Percentiles rank a stretch among this genome's conserved stretches.
Conservation (phyloP, 1,284 basidiomycete species). For the Phellopilus nigrolimitatus region DNA sequence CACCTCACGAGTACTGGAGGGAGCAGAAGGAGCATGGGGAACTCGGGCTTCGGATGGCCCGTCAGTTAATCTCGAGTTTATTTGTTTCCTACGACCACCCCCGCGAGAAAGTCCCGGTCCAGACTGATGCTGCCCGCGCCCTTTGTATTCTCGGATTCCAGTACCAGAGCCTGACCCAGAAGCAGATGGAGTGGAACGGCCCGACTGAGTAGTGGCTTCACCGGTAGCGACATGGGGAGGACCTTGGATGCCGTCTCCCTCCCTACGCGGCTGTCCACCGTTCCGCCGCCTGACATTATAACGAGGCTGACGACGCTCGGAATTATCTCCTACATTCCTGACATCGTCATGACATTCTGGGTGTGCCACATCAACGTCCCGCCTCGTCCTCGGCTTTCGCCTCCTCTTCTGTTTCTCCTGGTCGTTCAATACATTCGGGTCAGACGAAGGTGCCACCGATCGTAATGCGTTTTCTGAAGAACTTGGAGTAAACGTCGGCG, state of each 20-base stretch:
- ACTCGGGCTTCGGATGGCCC: not conserved
- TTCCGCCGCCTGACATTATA: not conserved
- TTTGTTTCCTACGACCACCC: slow-evolving; percentile 10
- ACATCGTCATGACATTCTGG: not conserved
- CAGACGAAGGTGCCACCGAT: not conserved
- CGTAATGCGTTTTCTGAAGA: not conserved
- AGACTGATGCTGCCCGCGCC: not conserved
- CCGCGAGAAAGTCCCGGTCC: not conserved
- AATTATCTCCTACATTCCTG: not conserved
- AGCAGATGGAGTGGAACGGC: not conserved
- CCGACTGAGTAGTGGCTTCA: not conserved
- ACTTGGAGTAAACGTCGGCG: not conserved
- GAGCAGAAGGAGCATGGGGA: not conserved
- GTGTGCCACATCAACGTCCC: not conserved
- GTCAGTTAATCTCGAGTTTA: slow-evolving; percentile 15
- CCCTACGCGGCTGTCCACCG: not conserved
- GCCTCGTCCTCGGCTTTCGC: not conserved
- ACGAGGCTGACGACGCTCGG: not conserved
- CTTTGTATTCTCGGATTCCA: not conserved
- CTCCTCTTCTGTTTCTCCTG: not conserved
- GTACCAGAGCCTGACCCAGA: not conserved
- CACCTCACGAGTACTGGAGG: not conserved
- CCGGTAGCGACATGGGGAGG: not conserved
- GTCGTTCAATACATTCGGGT: not conserved
- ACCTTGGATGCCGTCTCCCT: not conserved